A percentile compares a stretch with the other conserved stretches of the same genome.
Conservation (phyloP, 2,329 filamentous ascomycete species). For the Diaporthe citri region DNA sequence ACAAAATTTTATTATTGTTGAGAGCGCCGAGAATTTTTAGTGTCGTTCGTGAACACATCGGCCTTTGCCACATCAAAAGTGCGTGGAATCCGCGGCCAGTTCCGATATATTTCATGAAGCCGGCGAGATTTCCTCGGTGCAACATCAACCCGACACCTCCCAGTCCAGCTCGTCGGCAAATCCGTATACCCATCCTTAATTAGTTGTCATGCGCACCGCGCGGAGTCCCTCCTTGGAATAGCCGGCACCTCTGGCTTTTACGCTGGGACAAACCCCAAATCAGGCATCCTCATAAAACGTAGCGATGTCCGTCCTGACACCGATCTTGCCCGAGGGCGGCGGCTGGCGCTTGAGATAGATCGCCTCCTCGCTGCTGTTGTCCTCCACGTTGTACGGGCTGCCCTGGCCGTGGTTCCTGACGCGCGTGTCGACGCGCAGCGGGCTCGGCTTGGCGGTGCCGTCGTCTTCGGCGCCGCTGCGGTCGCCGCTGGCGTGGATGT, state of each 20-base stretch:
- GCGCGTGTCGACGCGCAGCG: neutral
- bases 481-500: constrained; percentile 3
- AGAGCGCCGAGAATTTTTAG: neutral
- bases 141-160: neutral
- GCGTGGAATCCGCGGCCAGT: neutral
- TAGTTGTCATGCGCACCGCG: constrained; percentile 14
- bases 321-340: constrained; percentile 27
- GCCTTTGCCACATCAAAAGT: neutral
- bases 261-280: neutral
- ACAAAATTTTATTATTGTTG: neutral
- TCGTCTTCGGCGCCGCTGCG: neutral
- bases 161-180: neutral
- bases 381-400: neutral
- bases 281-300: constrained; percentile 27
- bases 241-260: neutral
- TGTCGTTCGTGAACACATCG: neutral
- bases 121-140: neutral
- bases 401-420: neutral
- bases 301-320: constrained; percentile 30
- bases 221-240: neutral
- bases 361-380: constrained; percentile 33
- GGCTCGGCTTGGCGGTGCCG: too few relatives aligned
- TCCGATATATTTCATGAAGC: neutral
- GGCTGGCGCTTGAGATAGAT: constrained; percentile 18
- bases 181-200: neutral